Evolutionary conservation across 768 basidiomycete species (phyloP).

Genomic region (Lactarius evosmus): DNA sequence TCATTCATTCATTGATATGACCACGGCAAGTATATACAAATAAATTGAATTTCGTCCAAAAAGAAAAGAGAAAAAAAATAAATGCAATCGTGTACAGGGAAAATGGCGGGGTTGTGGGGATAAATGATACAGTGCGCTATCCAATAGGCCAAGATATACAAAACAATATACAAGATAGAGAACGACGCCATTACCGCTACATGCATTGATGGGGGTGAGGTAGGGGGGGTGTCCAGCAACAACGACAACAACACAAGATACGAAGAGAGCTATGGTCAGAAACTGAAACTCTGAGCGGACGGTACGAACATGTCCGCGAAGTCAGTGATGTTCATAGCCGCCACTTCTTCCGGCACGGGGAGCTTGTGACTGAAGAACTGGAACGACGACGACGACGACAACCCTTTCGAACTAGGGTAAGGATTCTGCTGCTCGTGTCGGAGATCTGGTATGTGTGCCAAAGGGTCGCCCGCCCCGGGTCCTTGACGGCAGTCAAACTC

Average conservation of each 20-base stretch:
- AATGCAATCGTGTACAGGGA: constrained; percentile 22
- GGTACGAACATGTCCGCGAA: constrained; percentile 17
- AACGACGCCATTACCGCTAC: constrained; percentile 25
- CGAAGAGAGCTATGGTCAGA: constrained; percentile 13
- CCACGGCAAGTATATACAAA: constrained; percentile 28
- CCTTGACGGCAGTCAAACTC: constrained; percentile 6
- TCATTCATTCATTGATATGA: constrained; percentile 14
- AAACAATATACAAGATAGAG: constrained; percentile 24
- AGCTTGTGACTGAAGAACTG: constrained; percentile 20
- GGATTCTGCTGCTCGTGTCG: constrained; percentile 3
- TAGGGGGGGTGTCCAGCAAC: constrained; percentile 14
- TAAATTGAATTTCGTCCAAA: constrained; percentile 15
- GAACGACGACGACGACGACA: not conserved
- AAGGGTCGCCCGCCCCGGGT: not conserved
- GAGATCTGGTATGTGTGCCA: constrained; percentile 6
- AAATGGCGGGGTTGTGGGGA: constrained; percentile 7
- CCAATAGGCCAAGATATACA: constrained; percentile 18
- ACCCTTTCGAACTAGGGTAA: constrained; percentile 8
- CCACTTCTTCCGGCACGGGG: constrained; percentile 8
- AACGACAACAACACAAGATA: constrained; percentile 12
- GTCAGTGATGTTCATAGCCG: constrained; percentile 3
- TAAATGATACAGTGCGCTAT: constrained; percentile 27
- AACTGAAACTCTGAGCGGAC: constrained; percentile 10
- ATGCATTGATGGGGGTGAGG: constrained; percentile 7
- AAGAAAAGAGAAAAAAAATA: too few species aligned